A percentile compares a stretch with the other conserved stretches of the same genome.
These are phyloP conservation scores for Chytridiales sp. DNA, from an alignment of 371 early-diverging fungal species.

Conservation along the genomic window DNA sequence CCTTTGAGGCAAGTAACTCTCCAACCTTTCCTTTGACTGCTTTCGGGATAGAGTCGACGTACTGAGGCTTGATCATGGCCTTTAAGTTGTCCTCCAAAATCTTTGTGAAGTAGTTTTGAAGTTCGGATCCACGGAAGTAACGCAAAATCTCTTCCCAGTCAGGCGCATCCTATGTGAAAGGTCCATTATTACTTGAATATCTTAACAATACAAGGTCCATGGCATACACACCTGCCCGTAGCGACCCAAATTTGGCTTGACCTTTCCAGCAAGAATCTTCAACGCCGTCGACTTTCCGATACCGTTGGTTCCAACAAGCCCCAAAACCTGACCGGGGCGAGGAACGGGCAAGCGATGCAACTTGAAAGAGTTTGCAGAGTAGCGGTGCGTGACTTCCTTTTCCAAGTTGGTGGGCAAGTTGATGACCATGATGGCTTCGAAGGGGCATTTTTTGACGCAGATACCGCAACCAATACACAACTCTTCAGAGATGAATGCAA, in stretches of 20 bases:
- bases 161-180: slow-evolving; percentile 76
- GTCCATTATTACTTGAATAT: slow-evolving; percentile 9
- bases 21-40: slow-evolving; percentile 84
- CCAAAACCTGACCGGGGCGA: slow-evolving; percentile 96
- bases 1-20: slow-evolving; percentile 72
- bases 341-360: slow-evolving; percentile 98
- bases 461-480: slow-evolving; percentile 99
- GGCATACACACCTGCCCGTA: slow-evolving; percentile 65
- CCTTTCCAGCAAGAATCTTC: slow-evolving; percentile 94
- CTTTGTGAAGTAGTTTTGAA: slow-evolving; percentile 99
- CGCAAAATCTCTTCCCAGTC: slow-evolving; percentile 97
- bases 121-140: slow-evolving; percentile 98
- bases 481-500: slow-evolving; percentile 92
- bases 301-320: slow-evolving; percentile 99
- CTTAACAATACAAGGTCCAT: not conserved
- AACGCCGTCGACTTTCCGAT: slow-evolving; percentile 97
- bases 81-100: slow-evolving; percentile 94
- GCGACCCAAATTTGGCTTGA: slow-evolving; percentile 98
- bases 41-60: slow-evolving; percentile 94
- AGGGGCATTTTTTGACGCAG: slow-evolving; percentile 99
- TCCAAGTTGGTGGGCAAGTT: slow-evolving; percentile 98
- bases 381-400: slow-evolving; percentile 97
- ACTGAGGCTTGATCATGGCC: slow-evolving; percentile 97
- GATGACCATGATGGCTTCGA: slow-evolving; percentile 97
- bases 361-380: slow-evolving; percentile 98